Conservation (phyloP, 2,329 filamentous ascomycete genomes). For the Trichoderma arundinaceum region DNA sequence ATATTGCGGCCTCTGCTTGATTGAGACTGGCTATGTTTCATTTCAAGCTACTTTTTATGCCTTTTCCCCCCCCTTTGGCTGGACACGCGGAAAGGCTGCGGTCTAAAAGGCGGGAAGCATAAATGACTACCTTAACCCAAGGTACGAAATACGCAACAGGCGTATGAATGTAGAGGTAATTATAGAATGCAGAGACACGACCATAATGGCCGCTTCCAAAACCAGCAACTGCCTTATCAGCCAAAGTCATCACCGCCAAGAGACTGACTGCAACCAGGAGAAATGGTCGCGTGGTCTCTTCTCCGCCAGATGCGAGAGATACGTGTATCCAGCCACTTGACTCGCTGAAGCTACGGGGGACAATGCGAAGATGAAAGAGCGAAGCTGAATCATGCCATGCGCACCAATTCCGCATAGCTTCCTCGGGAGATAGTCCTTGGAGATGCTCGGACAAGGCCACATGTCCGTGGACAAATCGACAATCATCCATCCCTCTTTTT, state of each 20-base stretch:
- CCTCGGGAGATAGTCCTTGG: not conserved
- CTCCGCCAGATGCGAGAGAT: constrained; percentile 20
- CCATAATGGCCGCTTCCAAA: not conserved
- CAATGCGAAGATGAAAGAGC: constrained; percentile 1
- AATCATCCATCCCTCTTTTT: not conserved
- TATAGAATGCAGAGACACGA: not conserved
- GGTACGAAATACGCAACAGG: not conserved
- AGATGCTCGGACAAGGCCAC: constrained; percentile 14
- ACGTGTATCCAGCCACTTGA: constrained; percentile 22
- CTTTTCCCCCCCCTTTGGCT: not conserved
- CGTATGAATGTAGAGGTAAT: not conserved
- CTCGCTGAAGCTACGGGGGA: constrained; percentile 7
- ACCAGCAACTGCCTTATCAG: constrained; percentile 8
- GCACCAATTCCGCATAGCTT: not conserved
- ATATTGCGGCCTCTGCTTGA: not conserved
- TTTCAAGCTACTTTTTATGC: constrained; percentile 22
- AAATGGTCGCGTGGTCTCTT: constrained; percentile 17
- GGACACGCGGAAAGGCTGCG: not conserved
- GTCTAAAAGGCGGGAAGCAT: not conserved
- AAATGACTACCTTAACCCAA: not conserved
- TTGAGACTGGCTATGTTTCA: constrained; percentile 10
- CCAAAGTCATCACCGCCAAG: not conserved
- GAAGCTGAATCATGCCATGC: not conserved
- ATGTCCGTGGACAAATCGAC: constrained; percentile 17
- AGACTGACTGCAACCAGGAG: constrained; percentile 1